Conservation (phyloP, 2,329 filamentous ascomycete species). For the Chaetomium sp. region DNA sequence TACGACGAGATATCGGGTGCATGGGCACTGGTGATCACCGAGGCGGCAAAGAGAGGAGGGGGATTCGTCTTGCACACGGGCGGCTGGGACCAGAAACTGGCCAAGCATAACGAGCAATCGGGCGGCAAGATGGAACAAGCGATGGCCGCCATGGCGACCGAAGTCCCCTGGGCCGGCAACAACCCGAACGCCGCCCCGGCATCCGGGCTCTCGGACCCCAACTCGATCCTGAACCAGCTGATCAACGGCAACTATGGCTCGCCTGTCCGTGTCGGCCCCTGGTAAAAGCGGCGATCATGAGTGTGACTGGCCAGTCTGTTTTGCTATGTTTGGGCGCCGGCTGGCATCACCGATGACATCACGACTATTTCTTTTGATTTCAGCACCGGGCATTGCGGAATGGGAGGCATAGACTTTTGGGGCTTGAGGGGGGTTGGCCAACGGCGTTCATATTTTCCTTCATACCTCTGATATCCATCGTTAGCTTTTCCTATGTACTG, state of each 20-base stretch:
- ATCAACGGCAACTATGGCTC: conserved; percentile 62
- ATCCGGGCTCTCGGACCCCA: conserved; percentile 47
- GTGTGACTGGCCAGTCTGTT: background rate
- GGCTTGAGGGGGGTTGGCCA: conserved; percentile 12
- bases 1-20: conserved; percentile 96
- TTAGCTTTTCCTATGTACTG: conserved; percentile 20
- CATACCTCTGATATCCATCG: conserved; percentile 30
- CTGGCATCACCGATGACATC: conserved; percentile 12
- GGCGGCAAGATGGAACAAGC: conserved; percentile 79
- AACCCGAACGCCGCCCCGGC: conserved; percentile 37
- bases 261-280: conserved; percentile 64
- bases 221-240: conserved; percentile 64
- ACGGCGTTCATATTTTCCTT: conserved; percentile 28
- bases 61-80: conserved; percentile 88
- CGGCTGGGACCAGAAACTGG: conserved; percentile 86
- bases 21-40: conserved; percentile 88
- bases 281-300: conserved; percentile 44
- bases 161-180: conserved; percentile 75
- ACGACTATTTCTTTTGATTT: conserved; percentile 24
- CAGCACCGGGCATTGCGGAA: conserved; percentile 22
- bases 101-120: conserved; percentile 85
- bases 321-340: background rate
- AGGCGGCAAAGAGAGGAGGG: conserved; percentile 86
- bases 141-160: conserved; percentile 72
- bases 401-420: conserved; percentile 32